Percentiles rank a stretch among this genome's conserved stretches.
Conservation (phyloP, 345 rosid genomes). For the Anastatica hierochuntica region DNA sequence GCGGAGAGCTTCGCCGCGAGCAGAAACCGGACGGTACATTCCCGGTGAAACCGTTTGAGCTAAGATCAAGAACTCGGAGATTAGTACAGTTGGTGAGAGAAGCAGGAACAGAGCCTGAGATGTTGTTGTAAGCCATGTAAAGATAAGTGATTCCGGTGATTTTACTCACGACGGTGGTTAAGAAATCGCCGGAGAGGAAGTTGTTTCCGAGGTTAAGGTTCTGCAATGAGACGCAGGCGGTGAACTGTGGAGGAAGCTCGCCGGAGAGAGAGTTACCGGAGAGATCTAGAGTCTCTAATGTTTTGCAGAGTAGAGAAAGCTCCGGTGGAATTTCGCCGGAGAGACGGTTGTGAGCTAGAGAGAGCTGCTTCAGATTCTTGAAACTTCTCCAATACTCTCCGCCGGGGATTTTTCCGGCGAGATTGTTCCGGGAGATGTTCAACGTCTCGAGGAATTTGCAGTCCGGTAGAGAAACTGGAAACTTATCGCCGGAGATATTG, state of each 20-base stretch:
- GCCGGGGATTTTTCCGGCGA: constrained; percentile 56
- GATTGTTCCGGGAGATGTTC: constrained; percentile 53
- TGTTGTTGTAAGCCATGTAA: constrained; percentile 64
- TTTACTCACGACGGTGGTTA: constrained; percentile 50
- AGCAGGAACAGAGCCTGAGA: constrained; percentile 57
- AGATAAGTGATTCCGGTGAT: constrained; percentile 42
- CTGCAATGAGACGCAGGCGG: constrained; percentile 41
- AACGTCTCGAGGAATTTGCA: constrained; percentile 50
- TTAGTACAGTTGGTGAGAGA: constrained; percentile 47
- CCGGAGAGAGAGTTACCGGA: constrained; percentile 58
- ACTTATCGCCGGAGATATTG: constrained; percentile 45
- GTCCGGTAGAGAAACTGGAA: constrained; percentile 37
- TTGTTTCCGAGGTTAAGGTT: constrained; percentile 67
- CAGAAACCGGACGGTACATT: constrained; percentile 60
- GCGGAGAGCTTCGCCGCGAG: constrained; percentile 30
- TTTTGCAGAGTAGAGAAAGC: constrained; percentile 49
- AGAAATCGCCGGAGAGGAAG: constrained; percentile 64
- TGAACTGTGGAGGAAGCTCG: constrained; percentile 43
- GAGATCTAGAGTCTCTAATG: constrained; percentile 53
- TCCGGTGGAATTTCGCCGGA: constrained; percentile 60
- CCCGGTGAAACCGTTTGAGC: constrained; percentile 64
- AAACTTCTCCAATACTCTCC: constrained; percentile 35
- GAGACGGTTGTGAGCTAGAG: constrained; percentile 50
- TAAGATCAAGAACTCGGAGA: constrained; percentile 72
- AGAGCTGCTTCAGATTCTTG: constrained; percentile 44